phyloP scores from a whole-genome alignment of 2,329 filamentous ascomycete genomes.

The Phaeomoniella chlamydospora region DNA sequence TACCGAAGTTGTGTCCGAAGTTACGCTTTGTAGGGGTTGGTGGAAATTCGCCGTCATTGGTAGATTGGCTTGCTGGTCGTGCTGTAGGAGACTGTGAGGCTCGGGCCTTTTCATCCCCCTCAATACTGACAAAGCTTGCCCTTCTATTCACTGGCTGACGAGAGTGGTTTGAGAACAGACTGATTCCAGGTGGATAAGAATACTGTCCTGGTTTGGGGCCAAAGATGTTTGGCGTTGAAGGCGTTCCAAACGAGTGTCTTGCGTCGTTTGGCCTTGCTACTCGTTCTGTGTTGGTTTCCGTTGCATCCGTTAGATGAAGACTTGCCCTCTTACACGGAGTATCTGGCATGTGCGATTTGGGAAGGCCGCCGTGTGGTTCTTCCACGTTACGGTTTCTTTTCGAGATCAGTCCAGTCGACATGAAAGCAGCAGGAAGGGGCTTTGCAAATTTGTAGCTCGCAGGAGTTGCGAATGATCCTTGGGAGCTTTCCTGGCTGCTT shows the following conservation, averaged over 20 bases:
- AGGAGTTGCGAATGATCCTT: slow-evolving; percentile 54
- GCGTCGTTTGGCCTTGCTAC: slow-evolving; percentile 48
- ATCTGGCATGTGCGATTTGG: slow-evolving; percentile 66
- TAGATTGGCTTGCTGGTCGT: slow-evolving; percentile 39
- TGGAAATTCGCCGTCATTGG: slow-evolving; percentile 60
- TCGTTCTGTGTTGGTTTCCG: slow-evolving; percentile 40
- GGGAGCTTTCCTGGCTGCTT: slow-evolving; percentile 32
- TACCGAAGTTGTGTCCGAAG: slow-evolving; percentile 1
- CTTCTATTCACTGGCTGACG: slow-evolving; percentile 35
- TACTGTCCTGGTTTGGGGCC: slow-evolving; percentile 39
- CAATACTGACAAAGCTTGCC: slow-evolving; percentile 66
- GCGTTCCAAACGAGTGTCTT: slow-evolving; percentile 59
- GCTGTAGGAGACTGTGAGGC: slow-evolving; percentile 43
- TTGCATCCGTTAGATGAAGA: slow-evolving; percentile 49
- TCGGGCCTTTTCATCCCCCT: slow-evolving; percentile 57
- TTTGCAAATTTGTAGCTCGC: slow-evolving; percentile 62
- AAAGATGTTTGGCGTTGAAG: slow-evolving; percentile 59
- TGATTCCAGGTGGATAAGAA: slow-evolving; percentile 30
- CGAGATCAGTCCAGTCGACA: slow-evolving; percentile 86
- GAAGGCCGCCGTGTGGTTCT: slow-evolving; percentile 38
- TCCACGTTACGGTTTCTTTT: slow-evolving; percentile 83
- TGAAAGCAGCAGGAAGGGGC: slow-evolving; percentile 70
- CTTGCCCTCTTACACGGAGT: slow-evolving; percentile 79
- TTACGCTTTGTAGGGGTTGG: slow-evolving; percentile 76
- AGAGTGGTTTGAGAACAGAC: slow-evolving; percentile 46